Evolutionary conservation across 371 early-diverging fungal species (phyloP), one percentile per base, ranked within the genome.

Genomic region (Mortierella sp.): DNA sequence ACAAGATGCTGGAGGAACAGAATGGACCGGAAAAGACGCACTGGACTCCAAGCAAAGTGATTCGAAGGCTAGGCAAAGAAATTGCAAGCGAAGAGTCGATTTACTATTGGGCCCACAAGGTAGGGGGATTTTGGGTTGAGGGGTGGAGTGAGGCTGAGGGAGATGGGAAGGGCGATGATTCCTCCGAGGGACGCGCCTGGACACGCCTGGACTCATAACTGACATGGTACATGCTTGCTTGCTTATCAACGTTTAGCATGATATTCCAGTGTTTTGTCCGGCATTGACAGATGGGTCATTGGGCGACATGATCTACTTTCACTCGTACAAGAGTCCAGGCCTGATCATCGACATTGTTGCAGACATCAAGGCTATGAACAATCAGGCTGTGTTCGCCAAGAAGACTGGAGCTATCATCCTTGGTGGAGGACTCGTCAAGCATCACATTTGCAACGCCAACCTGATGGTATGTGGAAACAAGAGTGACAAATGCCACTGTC

Each of bases 401-500:
- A 95, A 96, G 82, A 98, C 99, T 0, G 99, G 99, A 24, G 91
- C 96, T 72, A 95, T 99, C 43, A 97, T 99, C 63, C 84, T 99
- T 29, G 99, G 99, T n/a, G 97, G 98, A 64, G 99, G 99, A 17
- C 84, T 99, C 16, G 86, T 99, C 61, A 99, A 99, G 82, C 99
- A 99, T 81, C 99, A 99, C 79, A 99, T 99, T 67, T 96, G 98
- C 79, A 99, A 99, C 79, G 99, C 99, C 31, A 99, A 99, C 80
- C 84, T 99, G 43, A 98, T 98, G 98, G 90, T 91, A 79, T n/a
- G n/a, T n/a, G n/a, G n/a, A n/a, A n/a, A n/a, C n/a, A n/a, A n/a
- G n/a, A n/a, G n/a, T n/a, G n/a, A n/a, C n/a, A n/a, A n/a, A n/a
- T n/a, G n/a, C n/a, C n/a, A n/a, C n/a, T n/a, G n/a, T n/a, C n/a